A percentile compares a stretch with the other conserved stretches of the same genome.
phyloP scores from a whole-genome alignment of 805 yeast genomes.

The Candida lessepsii region DNA sequence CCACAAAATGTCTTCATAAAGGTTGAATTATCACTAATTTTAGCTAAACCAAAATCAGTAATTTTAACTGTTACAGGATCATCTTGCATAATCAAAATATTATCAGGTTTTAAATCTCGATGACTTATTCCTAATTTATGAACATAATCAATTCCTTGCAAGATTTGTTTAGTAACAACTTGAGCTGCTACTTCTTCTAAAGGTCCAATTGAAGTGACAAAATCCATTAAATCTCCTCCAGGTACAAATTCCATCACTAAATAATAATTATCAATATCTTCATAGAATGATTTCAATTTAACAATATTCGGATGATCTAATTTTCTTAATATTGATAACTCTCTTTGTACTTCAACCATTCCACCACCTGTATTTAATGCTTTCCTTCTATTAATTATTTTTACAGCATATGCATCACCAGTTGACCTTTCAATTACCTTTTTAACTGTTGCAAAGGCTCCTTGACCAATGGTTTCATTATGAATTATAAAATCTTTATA shows the following conservation, averaged over 20 bases:
- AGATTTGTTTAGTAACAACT: conserved; percentile 80
- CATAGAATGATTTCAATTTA: conserved; percentile 76
- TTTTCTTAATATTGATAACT: conserved; percentile 73
- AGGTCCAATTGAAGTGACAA: conserved; percentile 87
- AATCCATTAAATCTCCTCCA: conserved; percentile 98
- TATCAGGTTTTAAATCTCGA: conserved; percentile 95
- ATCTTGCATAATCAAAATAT: conserved; percentile 83
- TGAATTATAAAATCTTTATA: conserved; percentile 70
- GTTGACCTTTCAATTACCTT: conserved; percentile 84
- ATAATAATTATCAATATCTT: conserved; percentile 77
- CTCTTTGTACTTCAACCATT: conserved; percentile 80
- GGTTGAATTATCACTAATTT: conserved; percentile 78
- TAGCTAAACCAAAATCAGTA: conserved; percentile 95
- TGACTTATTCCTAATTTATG: conserved; percentile 93
- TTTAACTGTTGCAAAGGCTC: conserved; percentile 97
- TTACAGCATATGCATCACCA: conserved; percentile 86
- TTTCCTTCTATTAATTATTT: conserved; percentile 80
- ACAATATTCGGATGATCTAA: conserved; percentile 86
- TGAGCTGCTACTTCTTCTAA: conserved; percentile 89
- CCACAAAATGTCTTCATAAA: conserved; percentile 97
- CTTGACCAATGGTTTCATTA: conserved; percentile 89
- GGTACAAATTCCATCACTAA: conserved; percentile 94
- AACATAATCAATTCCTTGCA: conserved; percentile 82
- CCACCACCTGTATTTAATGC: conserved; percentile 60
- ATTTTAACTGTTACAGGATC: conserved; percentile 91